Evolutionary conservation across 495 filamentous ascomycete species (phyloP).

Genomic region (Penicillium paxilli): DNA sequence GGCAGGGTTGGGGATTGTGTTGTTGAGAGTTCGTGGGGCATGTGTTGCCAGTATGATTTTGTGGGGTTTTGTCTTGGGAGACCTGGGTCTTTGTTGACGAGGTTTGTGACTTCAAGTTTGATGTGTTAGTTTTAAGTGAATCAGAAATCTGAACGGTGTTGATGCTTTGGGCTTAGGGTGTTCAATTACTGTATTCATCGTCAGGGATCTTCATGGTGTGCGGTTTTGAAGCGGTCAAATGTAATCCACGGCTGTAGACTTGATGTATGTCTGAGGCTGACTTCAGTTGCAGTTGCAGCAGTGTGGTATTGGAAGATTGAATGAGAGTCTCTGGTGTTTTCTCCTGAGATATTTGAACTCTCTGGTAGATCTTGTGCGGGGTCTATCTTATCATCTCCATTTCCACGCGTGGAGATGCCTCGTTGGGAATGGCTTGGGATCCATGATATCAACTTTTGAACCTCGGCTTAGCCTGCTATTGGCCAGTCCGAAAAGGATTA

Average conservation of each 20-base stretch:
- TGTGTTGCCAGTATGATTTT: slow-evolving; percentile 69
- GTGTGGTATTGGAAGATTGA: too few species aligned
- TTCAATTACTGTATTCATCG: background rate
- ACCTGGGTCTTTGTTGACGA: slow-evolving; percentile 32
- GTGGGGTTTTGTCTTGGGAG: slow-evolving; percentile 61
- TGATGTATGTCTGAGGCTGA: too few species aligned
- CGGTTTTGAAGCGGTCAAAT: too few species aligned
- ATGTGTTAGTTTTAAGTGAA: background rate
- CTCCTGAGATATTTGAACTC: too few species aligned
- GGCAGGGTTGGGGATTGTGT: slow-evolving; percentile 48
- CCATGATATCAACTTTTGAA: background rate
- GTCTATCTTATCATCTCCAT: slow-evolving; percentile 21
- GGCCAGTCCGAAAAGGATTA: background rate
- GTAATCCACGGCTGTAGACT: too few species aligned
- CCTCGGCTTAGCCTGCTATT: background rate
- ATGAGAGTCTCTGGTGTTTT: too few species aligned
- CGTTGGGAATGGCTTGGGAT: slow-evolving; percentile 6
- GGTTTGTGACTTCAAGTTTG: slow-evolving; percentile 12
- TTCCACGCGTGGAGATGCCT: slow-evolving; percentile 16
- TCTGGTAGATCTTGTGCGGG: slow-evolving; percentile 15
- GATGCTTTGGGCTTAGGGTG: background rate
- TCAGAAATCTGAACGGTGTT: background rate
- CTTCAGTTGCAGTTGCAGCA: too few species aligned
- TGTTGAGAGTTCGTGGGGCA: slow-evolving; percentile 57
- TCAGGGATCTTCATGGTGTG: background rate